These are phyloP conservation scores for Collybia sp. DNA, from an alignment of 768 basidiomycete species.

Conservation along the genomic window DNA sequence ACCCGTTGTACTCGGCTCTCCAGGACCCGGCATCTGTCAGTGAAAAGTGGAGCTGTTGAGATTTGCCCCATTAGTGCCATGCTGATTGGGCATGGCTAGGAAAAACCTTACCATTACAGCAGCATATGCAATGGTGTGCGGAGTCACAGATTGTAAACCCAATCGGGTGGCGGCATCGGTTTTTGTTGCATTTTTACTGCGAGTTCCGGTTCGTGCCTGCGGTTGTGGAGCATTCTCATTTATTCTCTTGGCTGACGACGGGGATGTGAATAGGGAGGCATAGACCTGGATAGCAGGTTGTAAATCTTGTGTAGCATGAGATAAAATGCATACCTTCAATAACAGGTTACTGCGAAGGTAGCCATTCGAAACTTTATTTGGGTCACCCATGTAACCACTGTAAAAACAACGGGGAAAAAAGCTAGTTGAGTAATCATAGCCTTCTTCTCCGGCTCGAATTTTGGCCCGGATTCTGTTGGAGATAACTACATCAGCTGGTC, in stretches of 20 bases:
- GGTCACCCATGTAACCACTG: not conserved
- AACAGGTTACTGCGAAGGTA: constrained; percentile 14
- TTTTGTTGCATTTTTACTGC: not conserved
- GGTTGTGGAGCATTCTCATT: constrained; percentile 2
- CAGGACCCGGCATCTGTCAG: constrained; percentile 13
- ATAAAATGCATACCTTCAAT: constrained; percentile 12
- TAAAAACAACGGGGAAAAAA: constrained; percentile 14
- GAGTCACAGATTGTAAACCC: constrained; percentile 14
- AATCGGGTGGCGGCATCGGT: constrained; percentile 8
- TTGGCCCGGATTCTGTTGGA: constrained; percentile 12
- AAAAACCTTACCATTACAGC: constrained; percentile 17
- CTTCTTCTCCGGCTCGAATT: not conserved
- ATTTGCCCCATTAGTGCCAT: too few relatives aligned
- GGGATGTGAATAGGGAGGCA: constrained; percentile 12
- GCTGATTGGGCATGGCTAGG: too few relatives aligned
- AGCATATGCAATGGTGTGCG: constrained; percentile 23
- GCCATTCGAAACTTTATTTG: constrained; percentile 3
- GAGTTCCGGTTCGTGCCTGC: not conserved
- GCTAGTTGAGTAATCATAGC: constrained; percentile 3
- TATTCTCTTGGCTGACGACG: constrained; percentile 9
- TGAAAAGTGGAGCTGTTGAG: constrained; percentile 15
- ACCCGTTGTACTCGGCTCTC: constrained; percentile 13
- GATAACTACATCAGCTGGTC: not conserved
- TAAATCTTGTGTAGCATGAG: not conserved
- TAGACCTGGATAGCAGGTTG: constrained; percentile 7